Conservation (phyloP, 139 green algal species). For the Chlorokybus atmophyticus region DNA sequence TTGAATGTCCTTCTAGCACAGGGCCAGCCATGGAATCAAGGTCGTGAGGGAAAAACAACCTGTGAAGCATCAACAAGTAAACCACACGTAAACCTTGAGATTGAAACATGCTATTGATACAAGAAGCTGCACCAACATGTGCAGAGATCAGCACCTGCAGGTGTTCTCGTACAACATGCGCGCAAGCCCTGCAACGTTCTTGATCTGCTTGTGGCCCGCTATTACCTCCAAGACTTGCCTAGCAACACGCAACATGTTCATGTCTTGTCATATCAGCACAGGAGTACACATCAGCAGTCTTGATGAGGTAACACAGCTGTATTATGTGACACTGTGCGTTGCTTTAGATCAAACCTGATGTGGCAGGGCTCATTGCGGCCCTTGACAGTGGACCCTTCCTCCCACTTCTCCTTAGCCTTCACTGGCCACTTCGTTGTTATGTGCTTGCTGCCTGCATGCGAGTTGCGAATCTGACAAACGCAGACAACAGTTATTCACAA, state of each 20-base stretch:
- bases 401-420: conserved; percentile 54
- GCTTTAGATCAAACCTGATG: conserved; percentile 26
- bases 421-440: conserved; percentile 18
- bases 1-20: too few species aligned
- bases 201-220: neutral
- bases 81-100: too few species aligned
- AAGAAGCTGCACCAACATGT: too few species aligned
- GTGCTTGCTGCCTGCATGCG: conserved; percentile 19
- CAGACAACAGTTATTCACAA: neutral
- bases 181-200: conserved; percentile 1
- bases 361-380: conserved; percentile 73
- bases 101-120: too few species aligned
- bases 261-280: neutral
- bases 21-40: too few species aligned
- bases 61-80: too few species aligned
- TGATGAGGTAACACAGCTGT: neutral
- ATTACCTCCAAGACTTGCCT: conserved; percentile 27
- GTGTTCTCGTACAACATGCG: conserved; percentile 11
- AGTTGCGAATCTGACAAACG: conserved; percentile 29
- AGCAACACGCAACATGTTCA: neutral
- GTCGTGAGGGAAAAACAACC: too few species aligned
- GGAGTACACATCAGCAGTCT: neutral
- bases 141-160: too few species aligned
- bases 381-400: conserved; percentile 46
- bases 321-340: neutral